These are phyloP conservation scores for Boletus pseudo-olivaceus DNA, from an alignment of 768 basidiomycete species.

Conservation along the genomic window DNA sequence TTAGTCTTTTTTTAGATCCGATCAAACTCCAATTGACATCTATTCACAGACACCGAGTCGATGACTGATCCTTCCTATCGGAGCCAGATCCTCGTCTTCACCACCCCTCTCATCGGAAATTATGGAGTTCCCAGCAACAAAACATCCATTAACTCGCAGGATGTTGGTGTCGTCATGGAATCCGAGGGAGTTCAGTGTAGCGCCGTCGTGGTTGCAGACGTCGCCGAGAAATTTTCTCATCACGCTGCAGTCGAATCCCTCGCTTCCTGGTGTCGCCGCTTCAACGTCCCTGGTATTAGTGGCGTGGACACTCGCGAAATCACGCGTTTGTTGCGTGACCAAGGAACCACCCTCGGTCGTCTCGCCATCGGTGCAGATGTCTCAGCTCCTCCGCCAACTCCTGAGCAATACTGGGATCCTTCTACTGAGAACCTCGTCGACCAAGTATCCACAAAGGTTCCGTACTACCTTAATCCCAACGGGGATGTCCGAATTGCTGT, in stretches of 20 bases:
- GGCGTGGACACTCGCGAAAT: constrained; percentile 98
- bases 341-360: constrained; percentile 94
- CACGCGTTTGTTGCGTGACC: constrained; percentile 88
- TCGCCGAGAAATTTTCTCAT: constrained; percentile 94
- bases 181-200: constrained; percentile 87
- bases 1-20: constrained; percentile 36
- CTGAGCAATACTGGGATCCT: constrained; percentile 90
- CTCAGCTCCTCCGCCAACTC: constrained; percentile 52
- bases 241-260: constrained; percentile 92
- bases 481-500: constrained; percentile 93
- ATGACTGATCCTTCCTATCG: constrained; percentile 99
- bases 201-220: constrained; percentile 89
- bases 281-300: constrained; percentile 89
- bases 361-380: constrained; percentile 79
- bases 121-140: constrained; percentile 91
- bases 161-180: constrained; percentile 88
- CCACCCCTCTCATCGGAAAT: constrained; percentile 96
- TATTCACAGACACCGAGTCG: constrained; percentile 85
- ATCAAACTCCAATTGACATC: constrained; percentile 8
- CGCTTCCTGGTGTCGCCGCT: constrained; percentile 87
- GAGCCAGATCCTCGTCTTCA: constrained; percentile 97
- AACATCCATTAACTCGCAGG: constrained; percentile 64
- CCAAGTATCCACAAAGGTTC: constrained; percentile 81
- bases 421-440: constrained; percentile 89
- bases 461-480: constrained; percentile 80